phyloP scores from a whole-genome alignment of 371 early-diverging fungal species.

The Apophysomyces variabilis region DNA sequence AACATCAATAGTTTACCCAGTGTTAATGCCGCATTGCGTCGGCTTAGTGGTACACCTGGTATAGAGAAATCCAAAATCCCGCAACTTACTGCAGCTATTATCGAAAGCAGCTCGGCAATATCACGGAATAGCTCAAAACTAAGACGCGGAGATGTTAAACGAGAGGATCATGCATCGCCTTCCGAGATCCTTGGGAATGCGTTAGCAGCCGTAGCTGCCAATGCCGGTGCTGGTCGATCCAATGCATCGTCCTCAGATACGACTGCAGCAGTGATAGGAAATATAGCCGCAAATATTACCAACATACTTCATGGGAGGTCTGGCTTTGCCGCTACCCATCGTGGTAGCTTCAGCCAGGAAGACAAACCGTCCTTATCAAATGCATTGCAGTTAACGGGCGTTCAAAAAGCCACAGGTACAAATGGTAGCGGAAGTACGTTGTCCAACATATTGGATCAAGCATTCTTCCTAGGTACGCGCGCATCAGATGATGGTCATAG shows the following conservation, averaged over 20 bases:
- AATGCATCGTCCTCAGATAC: slow-evolving; percentile 1
- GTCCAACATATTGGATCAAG: slow-evolving; percentile 14
- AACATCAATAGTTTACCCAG: slow-evolving; percentile 24
- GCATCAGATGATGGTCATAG: background rate
- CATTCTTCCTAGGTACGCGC: slow-evolving; percentile 9
- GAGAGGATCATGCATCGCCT: slow-evolving; percentile 24
- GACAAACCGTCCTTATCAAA: slow-evolving; percentile 17
- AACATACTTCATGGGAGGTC: slow-evolving; percentile 27
- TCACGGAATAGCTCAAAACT: background rate
- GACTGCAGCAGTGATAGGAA: slow-evolving; percentile 40
- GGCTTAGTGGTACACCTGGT: slow-evolving; percentile 22
- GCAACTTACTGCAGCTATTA: slow-evolving; percentile 19
- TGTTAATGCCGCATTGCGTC: slow-evolving; percentile 33
- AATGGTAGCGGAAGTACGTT: slow-evolving; percentile 1
- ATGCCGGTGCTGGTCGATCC: slow-evolving; percentile 17
- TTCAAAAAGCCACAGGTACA: background rate
- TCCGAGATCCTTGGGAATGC: slow-evolving; percentile 43
- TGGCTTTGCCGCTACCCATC: slow-evolving; percentile 18
- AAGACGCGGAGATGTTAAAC: slow-evolving; percentile 3
- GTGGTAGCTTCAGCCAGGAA: slow-evolving; percentile 26
- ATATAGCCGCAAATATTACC: slow-evolving; percentile 43
- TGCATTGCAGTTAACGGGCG: slow-evolving; percentile 29
- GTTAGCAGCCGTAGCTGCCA: slow-evolving; percentile 42
- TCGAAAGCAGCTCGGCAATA: slow-evolving; percentile 21
- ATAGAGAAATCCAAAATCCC: background rate